Percentiles rank a stretch among this genome's conserved stretches.
phyloP scores from a whole-genome alignment of 2,329 filamentous ascomycete species.

The Cladosporium austrohemisphaericum region DNA sequence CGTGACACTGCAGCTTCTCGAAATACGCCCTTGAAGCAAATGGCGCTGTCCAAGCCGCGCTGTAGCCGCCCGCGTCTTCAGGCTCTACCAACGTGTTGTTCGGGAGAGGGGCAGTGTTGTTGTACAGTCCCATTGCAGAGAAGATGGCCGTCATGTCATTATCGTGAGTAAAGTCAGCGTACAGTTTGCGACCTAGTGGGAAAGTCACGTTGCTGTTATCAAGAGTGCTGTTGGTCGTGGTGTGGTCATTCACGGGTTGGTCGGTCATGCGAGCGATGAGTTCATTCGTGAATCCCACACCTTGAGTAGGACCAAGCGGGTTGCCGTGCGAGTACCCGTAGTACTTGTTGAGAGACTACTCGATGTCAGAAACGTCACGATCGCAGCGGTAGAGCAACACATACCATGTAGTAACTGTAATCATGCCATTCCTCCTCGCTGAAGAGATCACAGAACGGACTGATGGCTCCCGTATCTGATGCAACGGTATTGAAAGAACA shows the following conservation, averaged over 20 bases:
- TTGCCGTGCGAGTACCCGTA: constrained; percentile 78
- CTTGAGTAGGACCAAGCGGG: constrained; percentile 75
- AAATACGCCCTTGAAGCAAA: constrained; percentile 80
- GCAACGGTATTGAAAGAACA: constrained; percentile 83
- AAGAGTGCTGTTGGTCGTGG: constrained; percentile 73
- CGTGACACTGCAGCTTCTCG: constrained; percentile 74
- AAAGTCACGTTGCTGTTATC: constrained; percentile 67
- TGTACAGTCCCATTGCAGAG: constrained; percentile 74
- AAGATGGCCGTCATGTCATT: constrained; percentile 78
- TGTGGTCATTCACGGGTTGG: constrained; percentile 65
- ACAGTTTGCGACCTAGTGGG: constrained; percentile 63
- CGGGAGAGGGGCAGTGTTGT: constrained; percentile 52
- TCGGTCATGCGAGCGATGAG: constrained; percentile 75
- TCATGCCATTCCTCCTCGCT: constrained; percentile 70
- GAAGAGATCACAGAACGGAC: constrained; percentile 75
- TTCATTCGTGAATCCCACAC: constrained; percentile 84
- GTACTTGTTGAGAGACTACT: constrained; percentile 71
- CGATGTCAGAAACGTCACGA: neutral
- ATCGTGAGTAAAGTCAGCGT: constrained; percentile 90
- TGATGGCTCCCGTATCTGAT: constrained; percentile 52
- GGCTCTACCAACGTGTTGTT: constrained; percentile 48
- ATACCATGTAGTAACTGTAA: constrained; percentile 68
- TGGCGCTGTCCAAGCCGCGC: constrained; percentile 74
- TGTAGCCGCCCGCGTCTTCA: constrained; percentile 61
- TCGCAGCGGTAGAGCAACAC: neutral